Evolutionary conservation across 768 basidiomycete genomes (phyloP).

Genomic region (Gloeostereum incarnatum): DNA sequence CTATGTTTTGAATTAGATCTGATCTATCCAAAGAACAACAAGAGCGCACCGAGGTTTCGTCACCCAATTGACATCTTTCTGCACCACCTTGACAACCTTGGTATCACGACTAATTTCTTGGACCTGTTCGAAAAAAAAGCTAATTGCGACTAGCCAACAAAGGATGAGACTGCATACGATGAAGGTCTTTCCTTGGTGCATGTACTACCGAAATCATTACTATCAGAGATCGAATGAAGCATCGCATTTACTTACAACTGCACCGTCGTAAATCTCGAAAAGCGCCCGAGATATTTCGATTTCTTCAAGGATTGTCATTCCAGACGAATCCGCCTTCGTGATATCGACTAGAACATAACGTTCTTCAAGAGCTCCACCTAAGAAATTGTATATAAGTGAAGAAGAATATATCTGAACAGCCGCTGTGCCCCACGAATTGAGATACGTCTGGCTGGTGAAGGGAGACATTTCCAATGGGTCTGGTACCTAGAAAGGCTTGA

Average conservation of each 20-base stretch:
- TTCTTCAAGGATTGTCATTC: slow-evolving; percentile 59
- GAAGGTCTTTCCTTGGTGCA: slow-evolving; percentile 81
- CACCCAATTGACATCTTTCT: slow-evolving; percentile 78
- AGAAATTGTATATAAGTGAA: slow-evolving; percentile 1
- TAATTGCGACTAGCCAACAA: slow-evolving; percentile 1
- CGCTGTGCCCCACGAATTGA: slow-evolving; percentile 48
- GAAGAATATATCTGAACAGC: background rate
- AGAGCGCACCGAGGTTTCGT: slow-evolving; percentile 54
- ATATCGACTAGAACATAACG: slow-evolving; percentile 69
- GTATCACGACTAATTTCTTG: slow-evolving; percentile 76
- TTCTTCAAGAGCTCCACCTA: slow-evolving; percentile 64
- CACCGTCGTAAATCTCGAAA: slow-evolving; percentile 88
- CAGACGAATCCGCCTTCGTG: slow-evolving; percentile 26
- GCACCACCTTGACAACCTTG: slow-evolving; percentile 58
- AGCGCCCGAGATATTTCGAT: slow-evolving; percentile 75
- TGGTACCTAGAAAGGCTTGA: slow-evolving; percentile 51
- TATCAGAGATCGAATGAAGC: slow-evolving; percentile 1
- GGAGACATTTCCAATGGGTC: slow-evolving; percentile 69
- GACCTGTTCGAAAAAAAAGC: slow-evolving; percentile 32
- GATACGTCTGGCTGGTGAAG: slow-evolving; percentile 64
- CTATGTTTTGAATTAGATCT: slow-evolving; percentile 20
- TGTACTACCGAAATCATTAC: slow-evolving; percentile 40
- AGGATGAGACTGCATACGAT: slow-evolving; percentile 34
- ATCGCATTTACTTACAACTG: slow-evolving; percentile 52
- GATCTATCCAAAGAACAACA: background rate